These are phyloP conservation scores for Lodderomyces oxycetoniae DNA, from an alignment of 1,139 yeast species.

Conservation along the genomic window DNA sequence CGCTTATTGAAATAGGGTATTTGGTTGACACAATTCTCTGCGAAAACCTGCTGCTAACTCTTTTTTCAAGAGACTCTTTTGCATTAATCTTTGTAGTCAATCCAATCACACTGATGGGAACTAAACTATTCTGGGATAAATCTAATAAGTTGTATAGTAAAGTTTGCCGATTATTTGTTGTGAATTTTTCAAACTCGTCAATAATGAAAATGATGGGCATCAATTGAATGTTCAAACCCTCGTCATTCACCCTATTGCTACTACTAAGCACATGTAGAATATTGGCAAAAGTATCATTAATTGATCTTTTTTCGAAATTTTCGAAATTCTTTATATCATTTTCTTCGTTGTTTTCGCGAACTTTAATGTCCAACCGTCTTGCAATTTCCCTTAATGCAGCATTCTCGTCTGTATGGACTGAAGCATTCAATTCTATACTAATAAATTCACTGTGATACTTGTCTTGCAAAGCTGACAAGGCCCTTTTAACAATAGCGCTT, in stretches of 20 bases:
- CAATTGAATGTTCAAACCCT: slow-evolving; percentile 9
- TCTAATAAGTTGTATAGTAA: slow-evolving; percentile 84
- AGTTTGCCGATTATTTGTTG: slow-evolving; percentile 70
- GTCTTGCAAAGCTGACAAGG: slow-evolving; percentile 42
- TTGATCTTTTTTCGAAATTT: slow-evolving; percentile 40
- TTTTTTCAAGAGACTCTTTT: slow-evolving; percentile 78
- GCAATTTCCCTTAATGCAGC: slow-evolving; percentile 84
- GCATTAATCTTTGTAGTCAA: slow-evolving; percentile 70
- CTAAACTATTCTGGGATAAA: slow-evolving; percentile 65
- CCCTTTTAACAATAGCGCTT: slow-evolving; percentile 56
- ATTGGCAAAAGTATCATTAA: slow-evolving; percentile 39
- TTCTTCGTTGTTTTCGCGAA: slow-evolving; percentile 13
- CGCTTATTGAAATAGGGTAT: slow-evolving; percentile 43
- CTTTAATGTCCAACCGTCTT: slow-evolving; percentile 61
- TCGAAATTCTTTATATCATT: slow-evolving; percentile 14
- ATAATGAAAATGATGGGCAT: slow-evolving; percentile 71
- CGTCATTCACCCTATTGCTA: slow-evolving; percentile 10
- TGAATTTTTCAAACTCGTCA: slow-evolving; percentile 82
- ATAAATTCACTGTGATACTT: slow-evolving; percentile 49
- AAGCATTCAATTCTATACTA: slow-evolving; percentile 62
- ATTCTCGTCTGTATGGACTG: slow-evolving; percentile 68
- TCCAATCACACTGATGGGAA: slow-evolving; percentile 82
- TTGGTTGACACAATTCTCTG: slow-evolving; percentile 66
- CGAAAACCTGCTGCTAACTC: slow-evolving; percentile 86
- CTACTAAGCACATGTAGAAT: slow-evolving; percentile 30